Base-by-base conservation (phyloP, 495 filamentous ascomycete species). In the Trichocladium antarcticum region DNA sequence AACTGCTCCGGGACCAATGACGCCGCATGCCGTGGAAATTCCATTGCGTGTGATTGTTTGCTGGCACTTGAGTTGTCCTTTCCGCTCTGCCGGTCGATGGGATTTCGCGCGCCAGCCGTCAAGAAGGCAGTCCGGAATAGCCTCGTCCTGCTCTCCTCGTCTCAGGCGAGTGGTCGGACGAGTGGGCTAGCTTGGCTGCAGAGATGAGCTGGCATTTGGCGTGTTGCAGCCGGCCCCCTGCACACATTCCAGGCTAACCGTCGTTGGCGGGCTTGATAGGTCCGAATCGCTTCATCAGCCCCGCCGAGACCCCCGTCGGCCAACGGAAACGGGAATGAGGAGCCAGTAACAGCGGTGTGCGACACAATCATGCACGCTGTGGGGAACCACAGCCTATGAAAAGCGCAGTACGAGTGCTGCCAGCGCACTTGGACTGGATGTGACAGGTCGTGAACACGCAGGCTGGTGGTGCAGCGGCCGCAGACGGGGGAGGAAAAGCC, bases 161-260 rank as follows among this genome's bases (percentile, higher is more conserved):
- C 51, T 51, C 46, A 7, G 27, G 29, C 27, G 41, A 24, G n/a
- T 39, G 54, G 54, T 22, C 54, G 32, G 40, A 45, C 39, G 45
- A 60, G 57, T 49, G 58, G 61, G 44, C 57, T 58, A 51, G 54
- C 55, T 32, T 39, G 43, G 51, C 61, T 66, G 63, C 63, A 66
- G 50, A 62, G 63, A 64, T 66, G 63, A 38, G 63, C 60, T 66
- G 63, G 63, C 63, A 64, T 47, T 55, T 39, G 47, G 49, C 46
- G 48, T 22, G 42, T 38, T 59, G 61, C 62, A 59, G 59, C 61
- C 37, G 47, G 52, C 39, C 56, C 61, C 60, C 55, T 58, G 59
- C 50, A 53, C 42, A 32, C 54, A 58, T 58, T 49, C 56, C 60
- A 56, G 51, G 51, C 53, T 56, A 58, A 54, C 51, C 28, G 36